phyloP scores from a whole-genome alignment of 805 yeast species.

The Starmerella lactis-condensi region DNA sequence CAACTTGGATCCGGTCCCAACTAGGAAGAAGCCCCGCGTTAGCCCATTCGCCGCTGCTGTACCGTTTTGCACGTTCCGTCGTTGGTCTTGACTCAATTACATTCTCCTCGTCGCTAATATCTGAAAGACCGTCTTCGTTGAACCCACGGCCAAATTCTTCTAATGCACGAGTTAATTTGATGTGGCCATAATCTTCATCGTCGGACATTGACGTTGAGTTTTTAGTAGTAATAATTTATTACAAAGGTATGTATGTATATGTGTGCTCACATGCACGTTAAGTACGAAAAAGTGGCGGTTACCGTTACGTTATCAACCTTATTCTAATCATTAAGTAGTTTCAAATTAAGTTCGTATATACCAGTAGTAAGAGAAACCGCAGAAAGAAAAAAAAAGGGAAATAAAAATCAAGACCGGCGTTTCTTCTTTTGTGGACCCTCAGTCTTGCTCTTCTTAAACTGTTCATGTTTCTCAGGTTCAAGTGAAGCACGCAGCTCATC shows the following conservation, averaged over 20 bases:
- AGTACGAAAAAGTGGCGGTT: too few species aligned
- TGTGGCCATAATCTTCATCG: neutral
- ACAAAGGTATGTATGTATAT: too few species aligned
- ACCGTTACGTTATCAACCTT: too few species aligned
- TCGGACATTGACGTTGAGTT: too few species aligned
- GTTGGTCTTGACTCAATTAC: neutral
- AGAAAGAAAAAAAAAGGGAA: too few species aligned
- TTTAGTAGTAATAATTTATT: too few species aligned
- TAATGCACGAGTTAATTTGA: slow-evolving; percentile 1
- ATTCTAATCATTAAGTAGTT: too few species aligned
- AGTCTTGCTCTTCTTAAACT: neutral
- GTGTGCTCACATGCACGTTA: too few species aligned
- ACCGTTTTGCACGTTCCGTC: neutral
- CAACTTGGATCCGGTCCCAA: slow-evolving; percentile 12
- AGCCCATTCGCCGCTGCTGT: slow-evolving; percentile 9
- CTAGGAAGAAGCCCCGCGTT: slow-evolving; percentile 13
- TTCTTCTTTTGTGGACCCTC: neutral
- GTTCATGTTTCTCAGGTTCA: slow-evolving; percentile 5
- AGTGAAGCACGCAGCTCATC: slow-evolving; percentile 15
- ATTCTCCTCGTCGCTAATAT: neutral
- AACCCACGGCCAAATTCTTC: slow-evolving; percentile 1
- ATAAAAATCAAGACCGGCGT: too few species aligned
- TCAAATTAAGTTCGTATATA: too few species aligned
- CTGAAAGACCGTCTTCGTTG: slow-evolving; percentile 1
- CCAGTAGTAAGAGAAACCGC: too few species aligned